phyloP scores from a whole-genome alignment of 2,329 filamentous ascomycete genomes.

The Amesomyces nigricolor region DNA sequence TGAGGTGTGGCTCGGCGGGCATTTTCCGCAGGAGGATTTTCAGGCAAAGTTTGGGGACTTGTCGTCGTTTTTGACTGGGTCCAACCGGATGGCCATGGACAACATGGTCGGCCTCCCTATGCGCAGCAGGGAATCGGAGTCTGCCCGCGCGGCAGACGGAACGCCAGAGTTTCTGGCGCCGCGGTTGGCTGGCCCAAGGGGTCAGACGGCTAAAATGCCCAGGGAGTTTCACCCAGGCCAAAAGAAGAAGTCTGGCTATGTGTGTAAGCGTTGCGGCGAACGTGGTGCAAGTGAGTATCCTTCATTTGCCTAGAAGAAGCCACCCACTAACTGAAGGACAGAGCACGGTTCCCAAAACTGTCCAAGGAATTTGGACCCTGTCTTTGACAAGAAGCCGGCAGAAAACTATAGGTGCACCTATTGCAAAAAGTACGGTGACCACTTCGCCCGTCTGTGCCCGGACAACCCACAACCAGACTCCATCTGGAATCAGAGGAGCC shows the following conservation, averaged over 20 bases:
- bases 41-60: not conserved
- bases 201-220: not conserved
- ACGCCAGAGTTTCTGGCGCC: not conserved
- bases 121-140: too few species aligned
- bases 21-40: not conserved
- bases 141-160: too few species aligned
- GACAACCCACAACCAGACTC: slow-evolving; percentile 31
- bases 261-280: slow-evolving; percentile 31
- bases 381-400: slow-evolving; percentile 31
- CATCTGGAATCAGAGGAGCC: slow-evolving; percentile 31
- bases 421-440: slow-evolving; percentile 32
- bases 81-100: slow-evolving; percentile 13
- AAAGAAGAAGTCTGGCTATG: slow-evolving; percentile 20
- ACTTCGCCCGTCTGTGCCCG: slow-evolving; percentile 36
- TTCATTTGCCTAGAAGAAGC: not conserved
- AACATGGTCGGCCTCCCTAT: not conserved
- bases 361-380: slow-evolving; percentile 39
- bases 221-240: not conserved
- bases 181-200: not conserved
- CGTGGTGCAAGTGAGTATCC: slow-evolving; percentile 26
- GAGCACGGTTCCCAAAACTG: slow-evolving; percentile 37
- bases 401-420: slow-evolving; percentile 32
- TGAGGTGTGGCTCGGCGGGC: not conserved
- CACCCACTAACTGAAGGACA: slow-evolving; percentile 20
- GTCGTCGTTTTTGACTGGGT: slow-evolving; percentile 17